Conservation (phyloP, 306 rosid species). For the Corylus avellana region DNA sequence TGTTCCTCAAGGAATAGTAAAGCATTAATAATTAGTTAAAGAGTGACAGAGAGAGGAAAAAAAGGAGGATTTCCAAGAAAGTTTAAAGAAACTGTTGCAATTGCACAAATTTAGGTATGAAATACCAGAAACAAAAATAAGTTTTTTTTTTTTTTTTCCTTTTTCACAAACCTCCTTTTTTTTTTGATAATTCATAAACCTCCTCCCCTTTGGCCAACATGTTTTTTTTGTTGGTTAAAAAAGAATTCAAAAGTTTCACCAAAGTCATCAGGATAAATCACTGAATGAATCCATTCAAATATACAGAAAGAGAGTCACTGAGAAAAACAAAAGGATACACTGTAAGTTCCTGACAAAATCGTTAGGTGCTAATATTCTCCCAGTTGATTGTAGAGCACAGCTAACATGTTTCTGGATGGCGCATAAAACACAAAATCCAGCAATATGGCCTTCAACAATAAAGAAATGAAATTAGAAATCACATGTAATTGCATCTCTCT, state of each 20-base stretch:
- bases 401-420: constrained; percentile 97
- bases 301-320: not conserved
- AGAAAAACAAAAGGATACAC: constrained; percentile 63
- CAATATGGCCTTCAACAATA: constrained; percentile 61
- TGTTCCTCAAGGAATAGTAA: not conserved
- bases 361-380: constrained; percentile 74
- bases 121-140: not conserved
- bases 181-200: not conserved
- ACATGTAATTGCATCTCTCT: not conserved
- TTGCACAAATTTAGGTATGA: not conserved
- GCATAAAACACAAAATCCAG: constrained; percentile 97
- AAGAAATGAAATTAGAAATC: constrained; percentile 30
- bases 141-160: not conserved
- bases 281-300: not conserved
- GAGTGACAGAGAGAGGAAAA: not conserved
- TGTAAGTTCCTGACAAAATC: constrained; percentile 79
- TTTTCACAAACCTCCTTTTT: not conserved
- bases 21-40: not conserved
- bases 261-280: not conserved
- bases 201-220: not conserved
- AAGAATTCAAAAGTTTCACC: not conserved
- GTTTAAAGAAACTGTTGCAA: not conserved
- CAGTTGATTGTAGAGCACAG: constrained; percentile 79
- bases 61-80: not conserved
- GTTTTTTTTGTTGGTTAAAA: not conserved